These are phyloP conservation scores for Penicillium sclerotiorum DNA, from an alignment of 2,329 filamentous ascomycete genomes.

Conservation along the genomic window DNA sequence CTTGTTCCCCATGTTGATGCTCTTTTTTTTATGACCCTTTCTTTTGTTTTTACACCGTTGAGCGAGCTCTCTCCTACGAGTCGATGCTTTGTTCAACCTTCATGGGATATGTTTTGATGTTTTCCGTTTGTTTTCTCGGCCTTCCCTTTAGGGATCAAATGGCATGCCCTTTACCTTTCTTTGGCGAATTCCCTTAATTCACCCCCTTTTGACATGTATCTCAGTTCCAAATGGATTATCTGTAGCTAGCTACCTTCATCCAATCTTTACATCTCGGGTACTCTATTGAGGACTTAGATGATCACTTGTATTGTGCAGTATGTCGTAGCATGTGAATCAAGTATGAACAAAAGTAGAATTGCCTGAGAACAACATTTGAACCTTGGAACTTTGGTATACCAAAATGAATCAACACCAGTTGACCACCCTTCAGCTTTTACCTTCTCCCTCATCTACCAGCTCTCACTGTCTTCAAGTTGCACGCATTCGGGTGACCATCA, in stretches of 20 bases:
- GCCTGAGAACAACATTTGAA: not conserved
- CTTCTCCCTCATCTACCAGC: too few relatives aligned
- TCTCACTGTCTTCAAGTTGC: too few relatives aligned
- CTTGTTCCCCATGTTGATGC: constrained; percentile 21
- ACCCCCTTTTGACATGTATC: constrained; percentile 21
- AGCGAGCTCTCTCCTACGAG: not conserved
- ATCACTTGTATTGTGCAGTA: constrained; percentile 15
- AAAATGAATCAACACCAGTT: too few relatives aligned
- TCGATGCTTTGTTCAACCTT: not conserved
- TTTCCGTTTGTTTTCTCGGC: constrained; percentile 5
- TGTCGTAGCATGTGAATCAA: too few relatives aligned
- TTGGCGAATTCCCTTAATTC: constrained; percentile 17
- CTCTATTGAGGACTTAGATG: not conserved
- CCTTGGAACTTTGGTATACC: too few relatives aligned
- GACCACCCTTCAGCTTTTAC: too few relatives aligned
- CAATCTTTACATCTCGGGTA: constrained; percentile 6
- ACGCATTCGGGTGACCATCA: too few relatives aligned
- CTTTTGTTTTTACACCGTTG: constrained; percentile 15
- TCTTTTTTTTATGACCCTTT: constrained; percentile 14
- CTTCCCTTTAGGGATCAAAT: not conserved
- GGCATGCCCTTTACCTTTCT: constrained; percentile 5
- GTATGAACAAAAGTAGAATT: not conserved
- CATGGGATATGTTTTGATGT: constrained; percentile 10
- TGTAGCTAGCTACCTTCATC: constrained; percentile 19
- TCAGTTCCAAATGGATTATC: constrained; percentile 20